A percentile compares a stretch with the other conserved stretches of the same genome.
phyloP scores from a whole-genome alignment of 805 yeast genomes.

The Metschnikowia peoriensis region DNA sequence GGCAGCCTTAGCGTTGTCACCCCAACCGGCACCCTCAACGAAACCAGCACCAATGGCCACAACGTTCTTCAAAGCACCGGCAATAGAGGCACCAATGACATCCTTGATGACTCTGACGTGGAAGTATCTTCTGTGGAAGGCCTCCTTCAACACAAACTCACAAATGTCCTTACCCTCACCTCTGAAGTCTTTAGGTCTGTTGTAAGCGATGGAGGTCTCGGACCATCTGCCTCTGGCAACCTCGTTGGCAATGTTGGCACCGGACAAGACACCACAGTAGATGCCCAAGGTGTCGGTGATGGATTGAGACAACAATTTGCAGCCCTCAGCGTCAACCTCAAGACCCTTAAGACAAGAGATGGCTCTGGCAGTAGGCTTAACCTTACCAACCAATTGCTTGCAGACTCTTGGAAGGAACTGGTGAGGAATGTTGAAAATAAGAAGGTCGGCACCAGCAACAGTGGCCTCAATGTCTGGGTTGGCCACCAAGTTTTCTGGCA shows the following conservation, averaged over 20 bases:
- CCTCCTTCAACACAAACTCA: constrained; percentile 37
- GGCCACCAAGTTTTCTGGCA: constrained; percentile 42
- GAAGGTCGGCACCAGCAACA: constrained; percentile 41
- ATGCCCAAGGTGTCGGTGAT: constrained; percentile 45
- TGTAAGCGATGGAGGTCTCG: constrained; percentile 46
- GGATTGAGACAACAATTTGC: constrained; percentile 43
- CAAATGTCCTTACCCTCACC: constrained; percentile 44
- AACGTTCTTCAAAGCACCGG: constrained; percentile 47
- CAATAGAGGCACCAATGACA: constrained; percentile 46
- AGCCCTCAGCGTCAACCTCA: constrained; percentile 43
- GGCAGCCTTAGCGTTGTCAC: constrained; percentile 49
- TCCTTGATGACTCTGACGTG: constrained; percentile 46
- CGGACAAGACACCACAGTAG: constrained; percentile 45
- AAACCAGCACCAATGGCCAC: constrained; percentile 48
- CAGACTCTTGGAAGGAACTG: constrained; percentile 43
- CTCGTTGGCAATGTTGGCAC: constrained; percentile 48
- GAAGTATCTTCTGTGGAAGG: constrained; percentile 47
- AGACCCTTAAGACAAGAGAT: constrained; percentile 47
- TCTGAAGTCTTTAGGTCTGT: constrained; percentile 36
- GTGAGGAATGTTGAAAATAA: constrained; percentile 47
- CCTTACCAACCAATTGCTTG: constrained; percentile 38
- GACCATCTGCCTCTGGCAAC: constrained; percentile 48
- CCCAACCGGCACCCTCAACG: constrained; percentile 49
- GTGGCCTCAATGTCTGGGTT: constrained; percentile 38
- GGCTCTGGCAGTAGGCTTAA: constrained; percentile 39